These are phyloP conservation scores for Microdochium paspali DNA, from an alignment of 2,329 filamentous ascomycete species.

Conservation along the genomic window DNA sequence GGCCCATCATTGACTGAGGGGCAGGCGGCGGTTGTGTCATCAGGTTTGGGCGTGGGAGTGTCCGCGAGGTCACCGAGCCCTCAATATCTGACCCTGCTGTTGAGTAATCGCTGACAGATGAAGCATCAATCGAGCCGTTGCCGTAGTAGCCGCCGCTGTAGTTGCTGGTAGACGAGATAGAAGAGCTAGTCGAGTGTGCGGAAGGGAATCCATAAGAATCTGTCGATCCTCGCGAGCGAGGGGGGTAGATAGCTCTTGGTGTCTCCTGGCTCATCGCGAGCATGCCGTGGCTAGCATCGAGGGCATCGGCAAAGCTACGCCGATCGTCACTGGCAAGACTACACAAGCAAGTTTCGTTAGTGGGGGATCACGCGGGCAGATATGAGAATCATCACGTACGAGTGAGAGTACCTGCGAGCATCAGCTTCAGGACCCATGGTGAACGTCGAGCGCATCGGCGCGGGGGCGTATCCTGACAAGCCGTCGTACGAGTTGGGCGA, in stretches of 20 bases:
- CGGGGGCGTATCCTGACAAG: slow-evolving; percentile 60
- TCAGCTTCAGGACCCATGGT: slow-evolving; percentile 48
- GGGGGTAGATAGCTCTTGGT: slow-evolving; percentile 79
- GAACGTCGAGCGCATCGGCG: slow-evolving; percentile 50
- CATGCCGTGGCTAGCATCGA: slow-evolving; percentile 92
- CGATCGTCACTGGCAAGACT: slow-evolving; percentile 44
- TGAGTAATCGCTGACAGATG: slow-evolving; percentile 86
- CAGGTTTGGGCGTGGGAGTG: slow-evolving; percentile 67
- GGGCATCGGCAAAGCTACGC: slow-evolving; percentile 74
- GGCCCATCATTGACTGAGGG: slow-evolving; percentile 95
- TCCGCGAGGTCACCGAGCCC: slow-evolving; percentile 60
- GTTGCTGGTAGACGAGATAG: slow-evolving; percentile 73
- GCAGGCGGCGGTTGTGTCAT: slow-evolving; percentile 65
- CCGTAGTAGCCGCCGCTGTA: slow-evolving; percentile 79
- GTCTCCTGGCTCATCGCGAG: slow-evolving; percentile 93
- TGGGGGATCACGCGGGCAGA: slow-evolving; percentile 29
- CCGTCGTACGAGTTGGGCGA: slow-evolving; percentile 65
- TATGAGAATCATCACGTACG: slow-evolving; percentile 56
- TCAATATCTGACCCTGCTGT: slow-evolving; percentile 82
- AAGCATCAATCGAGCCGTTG: slow-evolving; percentile 60
- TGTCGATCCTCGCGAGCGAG: slow-evolving; percentile 59
- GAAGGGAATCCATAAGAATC: slow-evolving; percentile 91
- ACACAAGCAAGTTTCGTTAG: slow-evolving; percentile 45
- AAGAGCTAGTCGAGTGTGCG: slow-evolving; percentile 76
- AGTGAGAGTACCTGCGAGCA: slow-evolving; percentile 66